A percentile compares a stretch with the other conserved stretches of the same genome.
Evolutionary conservation across 495 filamentous ascomycete species (phyloP).

Genomic region (Astrothelium subdiscretum): DNA sequence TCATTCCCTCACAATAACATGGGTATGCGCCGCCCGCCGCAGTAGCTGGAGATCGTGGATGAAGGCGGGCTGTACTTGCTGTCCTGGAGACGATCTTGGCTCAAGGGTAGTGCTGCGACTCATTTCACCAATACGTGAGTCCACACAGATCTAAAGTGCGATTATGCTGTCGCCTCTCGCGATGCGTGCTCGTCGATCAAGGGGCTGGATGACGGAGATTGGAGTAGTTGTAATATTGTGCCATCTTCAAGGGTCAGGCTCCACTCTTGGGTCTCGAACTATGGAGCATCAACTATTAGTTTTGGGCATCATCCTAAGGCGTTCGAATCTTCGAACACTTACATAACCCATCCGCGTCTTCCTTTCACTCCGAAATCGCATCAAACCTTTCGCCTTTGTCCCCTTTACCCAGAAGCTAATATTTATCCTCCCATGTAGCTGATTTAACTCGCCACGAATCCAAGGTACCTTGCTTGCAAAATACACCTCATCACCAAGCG

Average conservation of each 20-base stretch:
- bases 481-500: slow-evolving; percentile 85
- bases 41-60: too few relatives aligned
- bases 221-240: slow-evolving; percentile 20
- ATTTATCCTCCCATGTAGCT: slow-evolving; percentile 83
- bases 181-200: background rate
- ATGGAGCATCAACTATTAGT: slow-evolving; percentile 10
- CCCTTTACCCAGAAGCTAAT: slow-evolving; percentile 83
- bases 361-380: slow-evolving; percentile 71
- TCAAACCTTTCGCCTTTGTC: slow-evolving; percentile 54
- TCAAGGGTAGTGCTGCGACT: background rate
- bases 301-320: background rate
- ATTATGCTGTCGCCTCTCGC: background rate
- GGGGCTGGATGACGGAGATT: background rate
- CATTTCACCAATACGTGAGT: background rate
- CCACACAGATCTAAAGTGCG: background rate
- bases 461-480: slow-evolving; percentile 80
- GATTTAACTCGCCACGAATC: slow-evolving; percentile 89
- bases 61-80: too few relatives aligned
- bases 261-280: slow-evolving; percentile 96
- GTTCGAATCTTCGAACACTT: slow-evolving; percentile 25
- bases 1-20: too few relatives aligned
- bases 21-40: too few relatives aligned
- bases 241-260: slow-evolving; percentile 70
- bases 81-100: background rate
- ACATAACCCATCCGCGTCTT: slow-evolving; percentile 60